Conservation (phyloP, 106 monocot species). For the Dendrobium chrysotoxum region DNA sequence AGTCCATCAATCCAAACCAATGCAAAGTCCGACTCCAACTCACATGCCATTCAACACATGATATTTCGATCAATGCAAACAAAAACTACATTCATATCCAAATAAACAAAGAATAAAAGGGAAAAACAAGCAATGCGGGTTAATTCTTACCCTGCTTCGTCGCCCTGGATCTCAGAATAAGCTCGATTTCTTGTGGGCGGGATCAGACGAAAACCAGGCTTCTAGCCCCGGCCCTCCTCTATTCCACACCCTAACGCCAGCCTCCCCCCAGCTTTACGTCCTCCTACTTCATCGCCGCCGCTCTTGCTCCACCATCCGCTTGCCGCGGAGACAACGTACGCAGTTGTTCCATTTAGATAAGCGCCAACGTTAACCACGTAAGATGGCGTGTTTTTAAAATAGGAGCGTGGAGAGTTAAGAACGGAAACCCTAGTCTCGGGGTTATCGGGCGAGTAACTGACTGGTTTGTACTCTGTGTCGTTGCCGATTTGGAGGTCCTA, state of each 20-base stretch:
- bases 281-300: background rate
- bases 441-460: too few species aligned
- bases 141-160: background rate
- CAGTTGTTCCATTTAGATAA: background rate
- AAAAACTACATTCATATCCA: background rate
- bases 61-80: background rate
- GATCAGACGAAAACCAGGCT: conserved; percentile 1
- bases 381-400: background rate
- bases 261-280: conserved; percentile 3
- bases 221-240: background rate
- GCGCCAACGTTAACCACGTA: background rate
- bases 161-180: background rate
- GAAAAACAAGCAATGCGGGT: background rate
- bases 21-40: background rate
- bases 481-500: too few species aligned
- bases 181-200: background rate
- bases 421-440: background rate
- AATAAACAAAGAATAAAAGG: background rate
- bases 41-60: background rate
- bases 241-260: background rate
- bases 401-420: background rate
- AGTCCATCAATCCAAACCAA: background rate
- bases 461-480: too few species aligned
- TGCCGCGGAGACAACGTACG: conserved; percentile 1
- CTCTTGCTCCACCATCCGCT: conserved; percentile 1